phyloP scores from a whole-genome alignment of 768 basidiomycete species.

The Podaxis mareebaensis region DNA sequence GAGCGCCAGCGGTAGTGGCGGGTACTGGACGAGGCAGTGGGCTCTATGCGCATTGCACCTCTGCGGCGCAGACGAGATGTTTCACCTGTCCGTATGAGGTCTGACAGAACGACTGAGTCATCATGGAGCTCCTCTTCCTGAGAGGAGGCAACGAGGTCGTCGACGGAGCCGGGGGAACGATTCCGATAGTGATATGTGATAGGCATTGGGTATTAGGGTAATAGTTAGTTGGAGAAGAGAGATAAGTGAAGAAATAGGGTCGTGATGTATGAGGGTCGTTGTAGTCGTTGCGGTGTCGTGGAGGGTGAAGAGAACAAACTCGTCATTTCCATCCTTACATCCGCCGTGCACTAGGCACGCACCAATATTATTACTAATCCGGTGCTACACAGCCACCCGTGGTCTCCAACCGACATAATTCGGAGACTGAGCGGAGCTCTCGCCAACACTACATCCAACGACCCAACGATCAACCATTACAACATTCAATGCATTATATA shows the following conservation, averaged over 20 bases:
- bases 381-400: background rate
- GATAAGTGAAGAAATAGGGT: background rate
- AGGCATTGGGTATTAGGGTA: constrained; percentile 15
- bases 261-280: background rate
- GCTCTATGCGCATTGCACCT: constrained; percentile 69
- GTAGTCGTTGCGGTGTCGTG: constrained; percentile 4
- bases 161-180: constrained; percentile 1
- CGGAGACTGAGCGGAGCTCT: constrained; percentile 2
- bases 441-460: background rate
- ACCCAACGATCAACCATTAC: background rate
- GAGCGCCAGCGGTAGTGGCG: constrained; percentile 11
- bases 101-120: constrained; percentile 70
- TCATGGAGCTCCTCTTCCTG: constrained; percentile 31
- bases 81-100: constrained; percentile 73
- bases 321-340: background rate
- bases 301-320: background rate
- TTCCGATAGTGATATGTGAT: constrained; percentile 9
- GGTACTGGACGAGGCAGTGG: constrained; percentile 18
- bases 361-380: background rate
- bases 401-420: background rate
- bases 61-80: constrained; percentile 71
- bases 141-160: constrained; percentile 7
- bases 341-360: constrained; percentile 5
- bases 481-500: background rate
- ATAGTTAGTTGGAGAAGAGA: background rate